Evolutionary conservation across 768 basidiomycete species (phyloP), one percentile per base, ranked within the genome.

Genomic region (Suillus cothurnatus): DNA sequence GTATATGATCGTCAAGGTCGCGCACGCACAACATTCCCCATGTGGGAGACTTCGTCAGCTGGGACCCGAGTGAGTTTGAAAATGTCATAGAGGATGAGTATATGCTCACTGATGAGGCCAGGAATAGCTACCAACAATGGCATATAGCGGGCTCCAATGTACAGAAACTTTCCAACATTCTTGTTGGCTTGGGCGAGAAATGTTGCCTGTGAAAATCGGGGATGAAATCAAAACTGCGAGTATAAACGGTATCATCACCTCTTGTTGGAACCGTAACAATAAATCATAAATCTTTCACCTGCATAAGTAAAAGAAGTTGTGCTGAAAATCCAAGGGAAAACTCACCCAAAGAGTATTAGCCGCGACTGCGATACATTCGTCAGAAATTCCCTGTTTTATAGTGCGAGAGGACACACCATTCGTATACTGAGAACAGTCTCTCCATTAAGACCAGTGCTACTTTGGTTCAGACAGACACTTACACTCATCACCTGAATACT

Each of bases 221-320:
- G 21, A 36, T 56, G 32, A 14, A 21, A 56, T 7, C 11, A 56
- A 56, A n/a, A 56, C n/a, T 32, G 32, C 21, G 21, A 49, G 14
- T 6, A 55, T 19, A n/a, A 12, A 55, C 31, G n/a, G 55, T 36
- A 7, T 4, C 12, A 56, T 36, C 55, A 56, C 55, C 34, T 56
- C 55, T 15, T 56, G 21, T 36, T 56, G 55, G n/a, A 56, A 36
- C 36, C n/a, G 34, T 56, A 36, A 56, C n/a, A 56, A n/a, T 36
- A 23, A n/a, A 56, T 56, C 55, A 36, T 56, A 56, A 23, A 12
- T 4, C 55, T 56, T 56, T 56, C 34, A 5, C 14, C 14, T 36
- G 21, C 2, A 34, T 36, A 32, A 56, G 17, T 34, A 34, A 56
- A 31, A 56, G n/a, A 3, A 34, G 15, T 9, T 31, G 9, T 7